A percentile compares a stretch with the other conserved stretches of the same genome.
These are phyloP conservation scores for Cladophialophora yegresii DNA, from an alignment of 2,329 filamentous ascomycete species.

Conservation along the genomic window DNA sequence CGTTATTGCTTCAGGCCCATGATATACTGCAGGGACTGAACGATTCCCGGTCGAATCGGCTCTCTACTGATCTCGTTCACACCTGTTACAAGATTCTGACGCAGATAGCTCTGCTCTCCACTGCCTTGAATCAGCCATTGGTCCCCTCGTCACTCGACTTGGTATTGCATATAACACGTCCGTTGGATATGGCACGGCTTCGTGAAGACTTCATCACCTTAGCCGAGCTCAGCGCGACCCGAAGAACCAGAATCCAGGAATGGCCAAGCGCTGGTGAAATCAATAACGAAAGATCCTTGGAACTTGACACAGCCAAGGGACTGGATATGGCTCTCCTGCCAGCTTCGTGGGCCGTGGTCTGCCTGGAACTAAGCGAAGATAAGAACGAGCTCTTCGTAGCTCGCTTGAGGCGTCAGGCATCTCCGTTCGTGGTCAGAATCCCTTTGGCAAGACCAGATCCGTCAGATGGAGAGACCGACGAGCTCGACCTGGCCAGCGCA, in stretches of 20 bases:
- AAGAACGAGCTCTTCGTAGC: conserved; percentile 83
- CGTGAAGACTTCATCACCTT: conserved; percentile 25
- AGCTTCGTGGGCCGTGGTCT: conserved; percentile 78
- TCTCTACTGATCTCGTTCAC: conserved; percentile 32
- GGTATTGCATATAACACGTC: conserved; percentile 27
- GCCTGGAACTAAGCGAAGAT: conserved; percentile 78
- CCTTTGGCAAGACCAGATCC: conserved; percentile 81
- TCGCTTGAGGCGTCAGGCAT: conserved; percentile 73
- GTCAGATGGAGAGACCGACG: conserved; percentile 74
- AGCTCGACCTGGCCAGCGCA: conserved; percentile 81
- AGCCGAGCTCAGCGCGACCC: conserved; percentile 23
- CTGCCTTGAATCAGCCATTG: conserved; percentile 30
- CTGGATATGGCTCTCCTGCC: conserved; percentile 87
- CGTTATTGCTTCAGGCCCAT: conserved; percentile 26
- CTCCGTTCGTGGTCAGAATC: conserved; percentile 82
- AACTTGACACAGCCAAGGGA: conserved; percentile 57
- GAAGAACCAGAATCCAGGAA: conserved; percentile 15
- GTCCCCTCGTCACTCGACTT: conserved; percentile 28
- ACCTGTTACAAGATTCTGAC: conserved; percentile 28
- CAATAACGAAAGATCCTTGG: not conserved
- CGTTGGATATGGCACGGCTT: conserved; percentile 26
- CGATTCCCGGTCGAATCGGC: conserved; percentile 8
- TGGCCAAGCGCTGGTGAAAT: conserved; percentile 13
- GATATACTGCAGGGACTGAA: conserved; percentile 20
- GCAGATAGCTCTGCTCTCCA: conserved; percentile 34